Conservation (phyloP, 306 rosid genomes). For the Cicer pinnatifidum region DNA sequence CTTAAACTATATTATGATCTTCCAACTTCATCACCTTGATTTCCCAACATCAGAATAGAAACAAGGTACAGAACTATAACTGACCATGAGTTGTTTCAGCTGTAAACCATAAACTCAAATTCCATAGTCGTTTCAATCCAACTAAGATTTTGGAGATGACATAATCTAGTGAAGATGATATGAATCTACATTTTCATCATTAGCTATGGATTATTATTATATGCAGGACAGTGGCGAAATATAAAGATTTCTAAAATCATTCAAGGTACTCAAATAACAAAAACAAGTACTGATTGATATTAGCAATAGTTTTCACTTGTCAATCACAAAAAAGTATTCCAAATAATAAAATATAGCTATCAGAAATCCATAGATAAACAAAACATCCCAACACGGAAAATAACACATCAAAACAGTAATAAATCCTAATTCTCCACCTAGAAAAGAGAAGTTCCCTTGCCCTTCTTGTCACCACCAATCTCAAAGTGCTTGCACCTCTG, state of each 20-base stretch:
- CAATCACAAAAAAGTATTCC: conserved; percentile 13
- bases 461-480: conserved; percentile 71
- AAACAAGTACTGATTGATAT: conserved; percentile 31
- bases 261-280: neutral
- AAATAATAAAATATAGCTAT: conserved; percentile 33
- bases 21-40: neutral
- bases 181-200: neutral
- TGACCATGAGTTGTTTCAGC: neutral
- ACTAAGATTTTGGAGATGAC: neutral
- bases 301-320: conserved; percentile 23
- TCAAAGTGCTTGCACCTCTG: conserved; percentile 72
- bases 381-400: conserved; percentile 30
- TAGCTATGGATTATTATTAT: neutral
- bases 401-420: conserved; percentile 12
- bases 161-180: neutral
- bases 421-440: conserved; percentile 39
- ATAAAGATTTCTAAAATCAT: neutral
- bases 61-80: neutral
- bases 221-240: too few relatives aligned
- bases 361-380: conserved; percentile 46
- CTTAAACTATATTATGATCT: neutral
- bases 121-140: neutral
- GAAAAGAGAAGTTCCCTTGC: conserved; percentile 66
- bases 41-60: neutral
- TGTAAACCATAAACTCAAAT: neutral